Conservation (phyloP, 257 asterid species). For the Solanum appendiculatum region DNA sequence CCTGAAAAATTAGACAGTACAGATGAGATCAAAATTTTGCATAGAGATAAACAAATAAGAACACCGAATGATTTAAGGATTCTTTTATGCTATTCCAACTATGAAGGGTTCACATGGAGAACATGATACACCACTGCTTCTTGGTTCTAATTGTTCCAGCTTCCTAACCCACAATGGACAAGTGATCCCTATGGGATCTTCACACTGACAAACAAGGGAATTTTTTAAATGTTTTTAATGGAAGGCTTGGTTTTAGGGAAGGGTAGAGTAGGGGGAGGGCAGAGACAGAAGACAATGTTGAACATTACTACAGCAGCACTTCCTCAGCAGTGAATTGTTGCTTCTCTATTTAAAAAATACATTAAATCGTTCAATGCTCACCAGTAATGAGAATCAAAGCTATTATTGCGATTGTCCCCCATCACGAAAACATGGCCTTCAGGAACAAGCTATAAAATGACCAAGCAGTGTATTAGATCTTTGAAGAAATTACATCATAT, state of each 20-base stretch:
- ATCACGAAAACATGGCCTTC: slow-evolving; percentile 84
- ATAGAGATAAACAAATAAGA: not conserved
- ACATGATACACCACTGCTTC: not conserved
- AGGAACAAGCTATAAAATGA: slow-evolving; percentile 57
- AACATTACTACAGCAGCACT: not conserved
- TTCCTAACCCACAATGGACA: not conserved
- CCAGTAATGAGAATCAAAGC: slow-evolving; percentile 94
- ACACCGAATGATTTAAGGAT: not conserved
- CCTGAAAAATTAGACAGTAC: slow-evolving; percentile 27
- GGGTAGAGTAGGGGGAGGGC: not conserved
- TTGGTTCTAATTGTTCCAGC: not conserved
- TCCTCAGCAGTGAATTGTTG: not conserved
- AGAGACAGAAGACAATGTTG: not conserved
- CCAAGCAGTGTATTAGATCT: not conserved
- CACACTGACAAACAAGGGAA: not conserved
- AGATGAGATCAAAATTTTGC: not conserved
- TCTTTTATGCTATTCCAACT: not conserved
- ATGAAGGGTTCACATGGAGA: not conserved
- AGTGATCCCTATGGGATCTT: not conserved
- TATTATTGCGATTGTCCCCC: slow-evolving; percentile 96
- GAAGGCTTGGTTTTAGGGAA: not conserved
- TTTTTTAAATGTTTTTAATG: not conserved
- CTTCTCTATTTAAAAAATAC: not conserved
- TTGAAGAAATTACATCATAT: not conserved
- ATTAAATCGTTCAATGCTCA: not conserved